These are phyloP conservation scores for Dactylellina drechsleri DNA, from an alignment of 2,329 filamentous ascomycete species.

Conservation along the genomic window DNA sequence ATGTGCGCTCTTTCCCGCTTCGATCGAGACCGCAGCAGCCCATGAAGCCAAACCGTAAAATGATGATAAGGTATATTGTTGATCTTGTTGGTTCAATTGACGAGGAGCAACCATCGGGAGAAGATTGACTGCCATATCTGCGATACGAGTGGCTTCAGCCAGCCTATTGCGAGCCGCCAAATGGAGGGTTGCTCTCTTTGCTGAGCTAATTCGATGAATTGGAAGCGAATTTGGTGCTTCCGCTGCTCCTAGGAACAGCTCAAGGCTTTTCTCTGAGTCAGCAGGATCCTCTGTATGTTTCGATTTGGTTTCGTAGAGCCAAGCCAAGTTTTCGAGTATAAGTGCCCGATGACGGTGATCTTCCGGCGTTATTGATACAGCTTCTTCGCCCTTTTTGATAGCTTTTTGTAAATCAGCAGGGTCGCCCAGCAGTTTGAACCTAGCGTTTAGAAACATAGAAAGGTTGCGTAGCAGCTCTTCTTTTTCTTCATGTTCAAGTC, in stretches of 20 bases:
- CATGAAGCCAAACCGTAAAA: conserved; percentile 45
- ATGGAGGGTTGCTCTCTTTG: neutral
- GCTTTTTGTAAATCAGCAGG: too few relatives aligned
- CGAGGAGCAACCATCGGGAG: conserved; percentile 36
- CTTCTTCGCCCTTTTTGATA: too few relatives aligned
- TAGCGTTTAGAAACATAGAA: too few relatives aligned
- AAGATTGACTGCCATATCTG: conserved; percentile 27
- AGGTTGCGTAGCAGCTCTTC: too few relatives aligned
- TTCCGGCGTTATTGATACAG: too few relatives aligned
- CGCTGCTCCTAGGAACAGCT: neutral
- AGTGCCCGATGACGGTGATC: too few relatives aligned
- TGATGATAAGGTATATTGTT: conserved; percentile 42
- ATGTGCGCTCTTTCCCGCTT: conserved; percentile 31
- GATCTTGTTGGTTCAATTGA: conserved; percentile 46
- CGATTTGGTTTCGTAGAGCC: too few relatives aligned
- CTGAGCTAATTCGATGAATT: neutral
- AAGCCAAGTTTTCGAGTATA: too few relatives aligned
- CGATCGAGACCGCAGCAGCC: conserved; percentile 35
- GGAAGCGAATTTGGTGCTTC: neutral
- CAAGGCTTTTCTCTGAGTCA: neutral
- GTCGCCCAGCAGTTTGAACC: neutral
- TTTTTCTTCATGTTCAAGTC: too few relatives aligned
- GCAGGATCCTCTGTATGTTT: neutral
- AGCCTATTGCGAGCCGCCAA: too few relatives aligned
- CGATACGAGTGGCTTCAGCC: conserved; percentile 1